Evolutionary conservation across 2,329 filamentous ascomycete species (phyloP), one percentile per base, ranked within the genome.

Genomic region (Periconia sp.): DNA sequence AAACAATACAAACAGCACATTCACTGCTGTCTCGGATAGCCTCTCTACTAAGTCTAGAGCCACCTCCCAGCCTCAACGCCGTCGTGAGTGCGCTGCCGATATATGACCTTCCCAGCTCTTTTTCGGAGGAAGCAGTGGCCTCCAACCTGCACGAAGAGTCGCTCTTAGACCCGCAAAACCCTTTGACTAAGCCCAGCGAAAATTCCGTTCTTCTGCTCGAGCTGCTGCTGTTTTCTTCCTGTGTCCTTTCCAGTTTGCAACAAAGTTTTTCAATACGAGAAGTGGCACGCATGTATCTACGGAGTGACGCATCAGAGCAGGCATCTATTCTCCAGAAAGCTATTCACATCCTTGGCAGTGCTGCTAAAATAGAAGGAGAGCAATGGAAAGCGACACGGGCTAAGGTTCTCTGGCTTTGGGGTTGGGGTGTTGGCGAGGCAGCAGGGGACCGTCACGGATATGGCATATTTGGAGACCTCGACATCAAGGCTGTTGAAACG

Each of bases 341-440:
- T n/a, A 76, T 91, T 49, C 81, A 82, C 55, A 73, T 76, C 2
- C 64, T 87, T 19, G 74, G 72, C 45, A 79, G 79, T 50, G 77
- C 78, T 13, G 76, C 81, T 1, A 85, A 81, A 55, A 81, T 79
- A 35, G 85, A 90, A 49, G 86, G 90, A 54, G 79, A 79, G 33
- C 59, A 71, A 41, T 74, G 70, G 71, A 62, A 43, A 23, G 78
- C 76, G 49, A 80, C 83, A 13, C 81, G 89, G 53, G 81, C 82
- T 41, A 85, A 87, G 62, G 72, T 92, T 9, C 68, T 91, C 3
- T 93, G 90, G 90, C 77, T 93, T 30, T 85, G 86, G 66, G 82
- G 82, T 63, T 92, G 89, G 89, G 86, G 86, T 33, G 78, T 82
- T 54, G 31, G 27, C 44, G 11, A 59, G 14, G 67, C 74, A 46